Percentiles rank a stretch among this genome's conserved stretches.
Conservation (phyloP, 108 stramenopile species). For the Skeletonema tropicum region DNA sequence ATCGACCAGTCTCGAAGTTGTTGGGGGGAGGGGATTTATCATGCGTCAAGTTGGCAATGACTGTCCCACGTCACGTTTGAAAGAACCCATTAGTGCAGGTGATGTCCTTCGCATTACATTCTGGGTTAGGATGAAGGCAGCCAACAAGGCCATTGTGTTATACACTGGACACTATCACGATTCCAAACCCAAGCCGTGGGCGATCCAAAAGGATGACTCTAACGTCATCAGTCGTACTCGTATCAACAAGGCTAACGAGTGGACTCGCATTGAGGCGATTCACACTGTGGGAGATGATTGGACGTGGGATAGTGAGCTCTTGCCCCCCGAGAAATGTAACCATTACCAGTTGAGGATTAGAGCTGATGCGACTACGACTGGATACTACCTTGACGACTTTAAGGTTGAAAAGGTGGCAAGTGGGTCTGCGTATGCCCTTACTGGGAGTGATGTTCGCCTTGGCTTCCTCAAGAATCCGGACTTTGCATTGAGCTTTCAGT, state of each 20-base stretch:
- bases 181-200: slow-evolving; percentile 23
- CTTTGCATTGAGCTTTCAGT: slow-evolving; percentile 21
- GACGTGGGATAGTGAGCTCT: slow-evolving; percentile 21
- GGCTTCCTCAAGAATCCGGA: slow-evolving; percentile 38
- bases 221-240: slow-evolving; percentile 24
- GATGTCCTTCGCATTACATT: slow-evolving; percentile 27
- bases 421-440: no score
- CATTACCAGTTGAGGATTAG: slow-evolving; percentile 43
- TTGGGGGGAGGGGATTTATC: slow-evolving; percentile 30
- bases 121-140: slow-evolving; percentile 10
- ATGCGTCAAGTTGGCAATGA: slow-evolving; percentile 20
- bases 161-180: slow-evolving; percentile 37
- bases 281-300: slow-evolving; percentile 42
- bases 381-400: slow-evolving; percentile 38
- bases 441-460: no score
- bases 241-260: slow-evolving; percentile 24
- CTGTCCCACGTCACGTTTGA: slow-evolving; percentile 14
- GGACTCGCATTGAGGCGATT: slow-evolving; percentile 31
- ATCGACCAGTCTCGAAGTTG: background rate
- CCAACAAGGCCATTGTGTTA: slow-evolving; percentile 29
- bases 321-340: slow-evolving; percentile 29
- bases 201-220: slow-evolving; percentile 25
- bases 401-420: slow-evolving; percentile 15
- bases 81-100: slow-evolving; percentile 10
- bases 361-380: slow-evolving; percentile 11